These are phyloP conservation scores for Candida chauliodis DNA, from an alignment of 805 yeast species.

Conservation along the genomic window DNA sequence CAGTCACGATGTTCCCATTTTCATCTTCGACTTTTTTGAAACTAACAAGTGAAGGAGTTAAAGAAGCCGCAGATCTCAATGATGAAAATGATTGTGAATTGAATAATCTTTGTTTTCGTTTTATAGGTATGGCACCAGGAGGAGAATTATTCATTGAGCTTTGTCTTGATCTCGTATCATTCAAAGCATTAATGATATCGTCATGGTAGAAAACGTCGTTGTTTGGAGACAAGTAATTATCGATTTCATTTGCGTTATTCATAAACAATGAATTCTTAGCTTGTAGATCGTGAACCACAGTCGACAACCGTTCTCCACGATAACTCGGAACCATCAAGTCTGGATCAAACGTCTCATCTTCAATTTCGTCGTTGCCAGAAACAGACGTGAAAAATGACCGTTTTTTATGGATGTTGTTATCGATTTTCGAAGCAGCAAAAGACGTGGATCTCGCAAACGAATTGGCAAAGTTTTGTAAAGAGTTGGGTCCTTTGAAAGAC, in stretches of 20 bases:
- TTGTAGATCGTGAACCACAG: constrained; percentile 43
- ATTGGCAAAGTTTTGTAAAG: constrained; percentile 74
- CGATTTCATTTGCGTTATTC: constrained; percentile 12
- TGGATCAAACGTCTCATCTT: constrained; percentile 67
- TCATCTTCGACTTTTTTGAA: constrained; percentile 63
- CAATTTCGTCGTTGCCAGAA: constrained; percentile 24
- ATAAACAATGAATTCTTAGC: constrained; percentile 15
- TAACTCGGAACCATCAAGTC: constrained; percentile 62
- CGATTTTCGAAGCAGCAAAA: constrained; percentile 46
- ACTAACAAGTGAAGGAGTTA: constrained; percentile 47
- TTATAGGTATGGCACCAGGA: constrained; percentile 20
- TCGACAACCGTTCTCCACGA: constrained; percentile 61
- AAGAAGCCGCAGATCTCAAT: constrained; percentile 32
- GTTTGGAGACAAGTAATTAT: constrained; percentile 10
- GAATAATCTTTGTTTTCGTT: constrained; percentile 21
- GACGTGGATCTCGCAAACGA: constrained; percentile 79
- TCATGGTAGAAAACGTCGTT: constrained; percentile 40
- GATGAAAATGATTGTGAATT: constrained; percentile 45
- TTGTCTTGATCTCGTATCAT: constrained; percentile 27
- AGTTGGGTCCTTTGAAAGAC: constrained; percentile 62
- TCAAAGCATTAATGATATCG: constrained; percentile 25
- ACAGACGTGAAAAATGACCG: constrained; percentile 56
- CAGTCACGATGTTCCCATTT: constrained; percentile 67
- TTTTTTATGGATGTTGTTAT: constrained; percentile 52
- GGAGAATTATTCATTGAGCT: constrained; percentile 19